These are phyloP conservation scores for Colletotrichum camelliae DNA, from an alignment of 2,329 filamentous ascomycete genomes.

Conservation along the genomic window DNA sequence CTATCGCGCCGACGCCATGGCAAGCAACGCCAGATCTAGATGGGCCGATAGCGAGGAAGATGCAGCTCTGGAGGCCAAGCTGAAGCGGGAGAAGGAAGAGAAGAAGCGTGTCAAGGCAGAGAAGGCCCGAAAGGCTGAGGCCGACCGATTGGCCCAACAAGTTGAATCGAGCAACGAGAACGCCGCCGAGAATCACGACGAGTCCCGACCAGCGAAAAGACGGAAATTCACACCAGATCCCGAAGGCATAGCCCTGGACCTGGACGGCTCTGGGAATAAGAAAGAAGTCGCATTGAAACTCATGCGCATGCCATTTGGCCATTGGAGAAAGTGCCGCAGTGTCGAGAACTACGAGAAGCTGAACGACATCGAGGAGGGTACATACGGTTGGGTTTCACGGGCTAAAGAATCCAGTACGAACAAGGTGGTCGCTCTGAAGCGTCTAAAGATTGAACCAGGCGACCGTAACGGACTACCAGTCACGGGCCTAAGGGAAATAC, in stretches of 20 bases:
- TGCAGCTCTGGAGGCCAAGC: slow-evolving; percentile 71
- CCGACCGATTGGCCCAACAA: slow-evolving; percentile 38
- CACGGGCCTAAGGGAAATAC: slow-evolving; percentile 91
- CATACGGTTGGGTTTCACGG: slow-evolving; percentile 92
- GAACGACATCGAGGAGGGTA: slow-evolving; percentile 97
- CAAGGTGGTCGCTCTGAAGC: slow-evolving; percentile 88
- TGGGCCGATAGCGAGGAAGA: slow-evolving; percentile 91
- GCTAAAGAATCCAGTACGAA: slow-evolving; percentile 77
- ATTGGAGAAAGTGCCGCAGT: slow-evolving; percentile 75
- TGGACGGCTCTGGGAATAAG: slow-evolving; percentile 26
- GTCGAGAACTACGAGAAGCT: slow-evolving; percentile 90
- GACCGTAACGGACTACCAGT: slow-evolving; percentile 83
- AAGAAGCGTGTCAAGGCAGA: slow-evolving; percentile 85
- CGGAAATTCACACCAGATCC: slow-evolving; percentile 60
- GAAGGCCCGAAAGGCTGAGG: slow-evolving; percentile 74
- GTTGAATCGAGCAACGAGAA: slow-evolving; percentile 1
- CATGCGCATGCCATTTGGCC: slow-evolving; percentile 71
- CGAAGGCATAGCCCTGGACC: slow-evolving; percentile 23
- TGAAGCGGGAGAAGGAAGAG: slow-evolving; percentile 84
- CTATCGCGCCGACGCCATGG: slow-evolving; percentile 48
- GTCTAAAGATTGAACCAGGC: slow-evolving; percentile 84
- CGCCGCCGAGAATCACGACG: slow-evolving; percentile 32
- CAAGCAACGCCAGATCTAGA: slow-evolving; percentile 71
- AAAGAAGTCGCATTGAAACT: slow-evolving; percentile 55
- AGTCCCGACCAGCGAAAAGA: slow-evolving; percentile 64